phyloP scores from a whole-genome alignment of 306 rosid genomes.

The Adenanthera pavonina region DNA sequence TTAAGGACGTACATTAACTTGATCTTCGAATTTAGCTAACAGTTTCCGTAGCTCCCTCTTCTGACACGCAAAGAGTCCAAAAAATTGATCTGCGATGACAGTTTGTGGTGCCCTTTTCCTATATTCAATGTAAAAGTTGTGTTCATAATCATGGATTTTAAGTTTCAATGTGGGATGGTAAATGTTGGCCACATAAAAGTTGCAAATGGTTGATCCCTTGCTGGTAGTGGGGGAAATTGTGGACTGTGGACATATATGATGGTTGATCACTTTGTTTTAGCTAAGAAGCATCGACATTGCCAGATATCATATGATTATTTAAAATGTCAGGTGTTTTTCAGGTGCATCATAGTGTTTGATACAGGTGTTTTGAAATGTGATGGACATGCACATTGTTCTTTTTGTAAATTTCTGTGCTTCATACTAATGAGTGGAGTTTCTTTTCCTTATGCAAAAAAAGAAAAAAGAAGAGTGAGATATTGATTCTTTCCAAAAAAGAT shows the following conservation, averaged over 20 bases:
- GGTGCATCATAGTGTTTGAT: background rate
- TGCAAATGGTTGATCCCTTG: conserved; percentile 10
- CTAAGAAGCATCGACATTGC: background rate
- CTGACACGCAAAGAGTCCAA: background rate
- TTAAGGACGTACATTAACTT: background rate
- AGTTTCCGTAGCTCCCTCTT: background rate
- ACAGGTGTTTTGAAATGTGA: background rate
- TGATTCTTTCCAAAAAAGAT: conserved; percentile 15
- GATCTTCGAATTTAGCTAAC: background rate
- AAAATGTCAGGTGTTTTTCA: background rate
- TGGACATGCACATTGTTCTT: background rate
- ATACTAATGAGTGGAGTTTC: background rate
- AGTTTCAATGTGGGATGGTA: background rate
- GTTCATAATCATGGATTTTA: conserved; percentile 9
- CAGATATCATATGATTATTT: background rate
- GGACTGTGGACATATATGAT: conserved; percentile 7
- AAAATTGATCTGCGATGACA: background rate
- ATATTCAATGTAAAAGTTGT: background rate
- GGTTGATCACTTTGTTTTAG: conserved; percentile 3
- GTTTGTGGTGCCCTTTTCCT: background rate
- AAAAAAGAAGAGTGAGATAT: background rate
- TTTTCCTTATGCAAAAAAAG: background rate
- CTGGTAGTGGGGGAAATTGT: conserved; percentile 5
- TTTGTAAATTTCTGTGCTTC: background rate
- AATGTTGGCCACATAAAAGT: background rate